Evolutionary conservation across 2,329 filamentous ascomycete species (phyloP), one percentile per base, ranked within the genome.

Genomic region (Chaetomium strumarium): DNA sequence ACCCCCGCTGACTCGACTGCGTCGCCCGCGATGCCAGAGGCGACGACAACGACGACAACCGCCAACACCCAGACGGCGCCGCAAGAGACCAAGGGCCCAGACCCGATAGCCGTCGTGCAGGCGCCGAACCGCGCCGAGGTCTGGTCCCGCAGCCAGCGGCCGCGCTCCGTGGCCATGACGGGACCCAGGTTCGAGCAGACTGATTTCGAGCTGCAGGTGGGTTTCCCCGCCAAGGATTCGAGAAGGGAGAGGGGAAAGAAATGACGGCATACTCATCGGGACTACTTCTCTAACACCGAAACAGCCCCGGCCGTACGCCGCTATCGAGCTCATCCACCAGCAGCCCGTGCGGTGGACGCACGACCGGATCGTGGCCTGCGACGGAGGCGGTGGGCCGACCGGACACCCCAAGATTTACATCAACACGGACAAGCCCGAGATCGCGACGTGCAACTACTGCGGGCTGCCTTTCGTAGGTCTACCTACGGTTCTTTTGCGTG

Each of bases 111-210:
- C 58, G 72, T 79, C 52, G 72, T 77, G 69, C 93, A 99, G 76
- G 89, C 92, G 31, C 93, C 93, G 19, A 99, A 99, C 76, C 83
- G 90, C 58, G 73, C 77, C 55, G 81, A 73, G 6, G 79, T 89
- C 55, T 99, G 93, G 93, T 90, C 89, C 56, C 75, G 82, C 66
- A 95, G 83, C 74, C 93, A 99, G 78, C 82, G 83, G 70, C 83
- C 90, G 37, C 80, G 92, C 64, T 79, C 82, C 49, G 72, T 83
- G 70, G 93, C 90, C 49, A 99, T 99, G 92, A 83, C 84, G 39
- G 93, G 93, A 39, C 93, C 93, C 60, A 79, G 92, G 63, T 99
- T 99, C 66, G 93, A 99, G 78, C 92, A 97, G 82, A 97, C 90
- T 33, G 89, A 95, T 66, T 92, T 97, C 74, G 83, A 85, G 63